Conservation (phyloP, 495 filamentous ascomycete species). For the Daldinia decipiens region DNA sequence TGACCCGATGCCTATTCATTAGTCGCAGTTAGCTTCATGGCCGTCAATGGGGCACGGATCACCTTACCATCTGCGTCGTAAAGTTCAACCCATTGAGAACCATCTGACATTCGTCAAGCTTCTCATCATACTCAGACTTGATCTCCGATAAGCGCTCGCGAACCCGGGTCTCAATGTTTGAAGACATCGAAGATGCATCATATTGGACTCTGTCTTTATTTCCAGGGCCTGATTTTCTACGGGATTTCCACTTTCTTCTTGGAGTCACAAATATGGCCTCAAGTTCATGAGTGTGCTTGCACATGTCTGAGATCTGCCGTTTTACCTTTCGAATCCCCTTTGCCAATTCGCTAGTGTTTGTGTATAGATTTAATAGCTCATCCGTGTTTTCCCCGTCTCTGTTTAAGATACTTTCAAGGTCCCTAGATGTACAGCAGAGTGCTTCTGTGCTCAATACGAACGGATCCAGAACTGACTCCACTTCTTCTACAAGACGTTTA, state of each 20-base stretch:
- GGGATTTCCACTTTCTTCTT: not conserved
- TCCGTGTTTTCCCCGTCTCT: slow-evolving; percentile 9
- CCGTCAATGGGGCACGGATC: not conserved
- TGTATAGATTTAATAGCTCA: slow-evolving; percentile 1
- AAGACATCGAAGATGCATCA: not conserved
- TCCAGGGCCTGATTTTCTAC: not conserved
- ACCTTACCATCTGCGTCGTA: slow-evolving; percentile 19
- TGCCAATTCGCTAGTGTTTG: not conserved
- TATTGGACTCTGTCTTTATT: not conserved
- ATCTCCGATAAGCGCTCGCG: slow-evolving; percentile 24
- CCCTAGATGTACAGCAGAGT: not conserved
- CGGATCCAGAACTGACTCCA: not conserved
- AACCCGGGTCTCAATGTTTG: not conserved
- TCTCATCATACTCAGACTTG: slow-evolving; percentile 25
- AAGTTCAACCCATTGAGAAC: slow-evolving; percentile 10
- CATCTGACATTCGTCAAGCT: slow-evolving; percentile 32
- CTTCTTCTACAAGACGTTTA: not conserved
- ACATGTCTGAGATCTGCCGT: slow-evolving; percentile 21
- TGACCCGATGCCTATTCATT: slow-evolving; percentile 15
- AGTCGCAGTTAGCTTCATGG: not conserved
- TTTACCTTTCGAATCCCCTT: slow-evolving; percentile 23
- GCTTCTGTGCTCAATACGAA: slow-evolving; percentile 1
- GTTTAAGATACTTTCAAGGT: not conserved
- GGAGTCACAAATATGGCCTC: not conserved
- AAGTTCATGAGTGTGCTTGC: slow-evolving; percentile 17